Base-by-base conservation (phyloP, 2,329 filamentous ascomycete genomes). In the Ophiostoma perfectum region DNA sequence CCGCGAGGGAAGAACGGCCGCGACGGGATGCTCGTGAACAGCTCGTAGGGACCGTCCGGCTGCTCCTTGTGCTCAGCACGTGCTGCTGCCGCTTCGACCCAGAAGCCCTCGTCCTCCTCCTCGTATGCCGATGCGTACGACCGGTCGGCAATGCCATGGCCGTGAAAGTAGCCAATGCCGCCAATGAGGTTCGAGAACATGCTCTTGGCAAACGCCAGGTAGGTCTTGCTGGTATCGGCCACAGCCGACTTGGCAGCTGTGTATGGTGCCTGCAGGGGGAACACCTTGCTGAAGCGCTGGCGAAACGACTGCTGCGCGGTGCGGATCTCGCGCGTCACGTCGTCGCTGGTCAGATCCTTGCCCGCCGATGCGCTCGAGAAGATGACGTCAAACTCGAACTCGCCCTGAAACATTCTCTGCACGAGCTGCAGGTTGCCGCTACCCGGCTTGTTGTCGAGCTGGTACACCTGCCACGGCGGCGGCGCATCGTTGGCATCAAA, bases 161-260 rank as follows among this genome's bases (percentile, higher is more conserved):
- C 95, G 75, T 96, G 86, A 80, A 99, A 99, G 79, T 96, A 98
- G 8, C 95, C 95, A 73, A 98, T 92, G 64, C 95, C 95, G 68
- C 95, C 95, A 47, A 97, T 84, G 45, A 99, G 82, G 77, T 98
- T 99, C 1, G 94, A 97, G 73, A 99, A 91, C 83, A 99, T 90
- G 72, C 90, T 93, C 77, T 92, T 91, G 71, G 89, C 92, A 77
- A 98, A 97, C 69, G 83, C 84, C 64, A 86, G 82, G 76, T 96
- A 95, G 3, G 63, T 47, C 74, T 91, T 87, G 58, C 39, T 44
- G 14, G 44, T 38, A 58, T 36, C 58, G 14, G n/a, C 45, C 4
- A 41, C 49, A n/a, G 36, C 27, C 42, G 36, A 52, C 60, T 16
- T 42, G 3, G 86, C 83, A 3, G 85, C 83, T 18, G 86, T 81